Base-by-base conservation (phyloP, 148 eudicot species). In the Salicornia ramosissima region DNA sequence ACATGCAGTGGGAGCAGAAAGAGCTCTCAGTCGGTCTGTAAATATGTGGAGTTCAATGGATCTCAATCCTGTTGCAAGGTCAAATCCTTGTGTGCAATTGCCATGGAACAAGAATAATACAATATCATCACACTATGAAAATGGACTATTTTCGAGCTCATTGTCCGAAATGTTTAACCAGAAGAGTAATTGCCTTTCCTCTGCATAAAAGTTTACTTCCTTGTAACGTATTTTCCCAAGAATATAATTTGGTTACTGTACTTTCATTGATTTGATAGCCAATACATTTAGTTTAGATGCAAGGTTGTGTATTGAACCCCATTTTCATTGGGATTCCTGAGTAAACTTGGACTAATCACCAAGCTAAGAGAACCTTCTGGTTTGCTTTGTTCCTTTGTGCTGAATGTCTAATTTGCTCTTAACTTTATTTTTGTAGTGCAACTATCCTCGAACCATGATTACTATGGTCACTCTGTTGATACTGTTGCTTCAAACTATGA, bases 71-170 rank as follows among this genome's bases (percentile, higher is more conserved):
- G 83, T 78, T 58, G 33, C 73, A 21, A 83, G 78, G 75, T 69
- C 79, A 25, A 75, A 72, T 66, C 70, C 49, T 56, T 66, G 67
- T 74, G 58, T 26, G 39, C 83, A 84, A 34, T 67, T 79, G 6
- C 66, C 75, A 50, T 80, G 73, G 74, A 80, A 88, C 33, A 81
- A 78, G 75, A 39, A 68, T 33, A 85, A 77, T 66, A 49, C 74
- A 56, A 59, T 72, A 74, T 81, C 86, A 21, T 22, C 81, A 72
- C 86, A 78, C 36, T 77, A 82, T 49, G 90, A 91, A 69, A 91
- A 84, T 71, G 85, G 95, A 42, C 83, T 88, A 65, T 88, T 88
- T 71, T 88, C 95, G 58, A 88, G 95, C 73, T 89, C 95, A 55
- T 33, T 88, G 76, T 89, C 96, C 14, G 90, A 91, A 25, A 43